Conservation (phyloP, 2,329 filamentous ascomycete genomes). For the Diplodia mutila region DNA sequence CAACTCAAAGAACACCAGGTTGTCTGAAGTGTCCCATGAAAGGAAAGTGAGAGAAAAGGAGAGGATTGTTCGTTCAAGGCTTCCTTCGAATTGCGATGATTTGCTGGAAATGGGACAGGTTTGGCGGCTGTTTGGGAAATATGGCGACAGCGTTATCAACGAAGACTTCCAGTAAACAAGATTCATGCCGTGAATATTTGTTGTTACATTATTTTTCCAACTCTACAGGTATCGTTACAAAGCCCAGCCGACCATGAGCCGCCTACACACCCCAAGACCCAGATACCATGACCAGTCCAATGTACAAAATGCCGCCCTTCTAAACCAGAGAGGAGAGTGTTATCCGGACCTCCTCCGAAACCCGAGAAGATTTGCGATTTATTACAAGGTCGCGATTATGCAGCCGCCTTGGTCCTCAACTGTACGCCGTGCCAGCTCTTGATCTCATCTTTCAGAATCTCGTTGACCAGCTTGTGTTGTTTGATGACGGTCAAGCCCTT, state of each 20-base stretch:
- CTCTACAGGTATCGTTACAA: slow-evolving; percentile 19
- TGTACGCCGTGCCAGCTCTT: slow-evolving; percentile 84
- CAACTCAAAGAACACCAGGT: no score
- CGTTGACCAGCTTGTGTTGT: slow-evolving; percentile 82
- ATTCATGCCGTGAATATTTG: not conserved
- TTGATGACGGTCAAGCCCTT: slow-evolving; percentile 72
- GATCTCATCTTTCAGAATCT: slow-evolving; percentile 72
- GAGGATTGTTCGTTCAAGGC: no score
- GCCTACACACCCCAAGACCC: not conserved
- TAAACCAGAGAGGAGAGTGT: slow-evolving; percentile 2
- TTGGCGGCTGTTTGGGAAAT: not conserved
- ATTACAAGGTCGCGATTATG: not conserved
- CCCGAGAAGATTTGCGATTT: not conserved
- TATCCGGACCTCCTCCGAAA: not conserved
- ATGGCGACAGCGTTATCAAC: not conserved
- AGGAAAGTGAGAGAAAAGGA: no score
- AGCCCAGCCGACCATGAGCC: not conserved
- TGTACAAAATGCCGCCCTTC: slow-evolving; percentile 8
- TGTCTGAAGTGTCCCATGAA: no score
- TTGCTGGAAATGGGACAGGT: not conserved
- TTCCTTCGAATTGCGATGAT: not conserved
- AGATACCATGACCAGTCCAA: not conserved
- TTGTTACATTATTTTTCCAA: slow-evolving; percentile 4
- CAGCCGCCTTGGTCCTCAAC: slow-evolving; percentile 63
- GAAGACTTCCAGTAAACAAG: not conserved